Evolutionary conservation across 371 early-diverging fungal genomes (phyloP).

Genomic region (Mucor saturninus): DNA sequence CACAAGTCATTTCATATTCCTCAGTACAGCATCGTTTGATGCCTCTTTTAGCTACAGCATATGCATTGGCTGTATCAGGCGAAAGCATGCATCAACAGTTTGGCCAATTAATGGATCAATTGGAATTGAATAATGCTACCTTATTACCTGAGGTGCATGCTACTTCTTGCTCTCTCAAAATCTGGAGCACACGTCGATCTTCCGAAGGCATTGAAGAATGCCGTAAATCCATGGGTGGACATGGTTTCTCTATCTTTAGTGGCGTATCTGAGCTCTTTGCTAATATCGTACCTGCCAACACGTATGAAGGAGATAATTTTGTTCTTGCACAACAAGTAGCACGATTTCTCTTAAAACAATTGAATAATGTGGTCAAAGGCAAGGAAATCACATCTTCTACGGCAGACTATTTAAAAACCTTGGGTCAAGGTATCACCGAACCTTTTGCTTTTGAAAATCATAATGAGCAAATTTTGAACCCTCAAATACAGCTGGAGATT

Average conservation of each 20-base stretch:
- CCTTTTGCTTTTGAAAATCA: conserved; percentile 26
- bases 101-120: conserved; percentile 54
- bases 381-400: conserved; percentile 27
- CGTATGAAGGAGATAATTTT: conserved; percentile 73
- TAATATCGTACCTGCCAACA: conserved; percentile 66
- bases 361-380: conserved; percentile 35
- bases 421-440: conserved; percentile 31
- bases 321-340: conserved; percentile 72
- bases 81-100: conserved; percentile 57
- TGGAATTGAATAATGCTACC: conserved; percentile 48
- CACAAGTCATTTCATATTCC: conserved; percentile 77
- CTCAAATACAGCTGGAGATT: conserved; percentile 57
- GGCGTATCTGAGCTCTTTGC: conserved; percentile 74
- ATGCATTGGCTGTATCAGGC: conserved; percentile 68
- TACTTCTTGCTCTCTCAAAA: conserved; percentile 80
- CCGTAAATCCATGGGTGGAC: conserved; percentile 84
- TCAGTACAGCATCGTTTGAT: conserved; percentile 76
- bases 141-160: conserved; percentile 81
- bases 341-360: conserved; percentile 68
- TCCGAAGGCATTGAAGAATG: conserved; percentile 78
- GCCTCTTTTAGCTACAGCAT: conserved; percentile 72
- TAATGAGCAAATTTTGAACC: conserved; percentile 37
- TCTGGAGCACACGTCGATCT: conserved; percentile 70
- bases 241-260: conserved; percentile 77
- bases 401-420: conserved; percentile 44